Conservation (phyloP, 163 green algal species). For the Scenedesmus sp. region DNA sequence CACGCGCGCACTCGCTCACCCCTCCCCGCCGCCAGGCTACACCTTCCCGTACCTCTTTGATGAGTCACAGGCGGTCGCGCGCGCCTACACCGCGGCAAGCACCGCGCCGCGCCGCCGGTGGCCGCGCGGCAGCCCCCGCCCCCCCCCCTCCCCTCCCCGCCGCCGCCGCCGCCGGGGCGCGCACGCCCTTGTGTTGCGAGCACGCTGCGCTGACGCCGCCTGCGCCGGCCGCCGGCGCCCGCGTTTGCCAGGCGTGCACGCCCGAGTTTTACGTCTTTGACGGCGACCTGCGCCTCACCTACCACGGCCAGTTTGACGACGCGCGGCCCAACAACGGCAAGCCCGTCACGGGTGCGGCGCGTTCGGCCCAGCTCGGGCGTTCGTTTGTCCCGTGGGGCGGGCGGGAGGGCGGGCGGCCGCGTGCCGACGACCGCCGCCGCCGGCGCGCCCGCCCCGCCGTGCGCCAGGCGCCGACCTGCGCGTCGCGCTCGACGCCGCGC, state of each 20-base stretch:
- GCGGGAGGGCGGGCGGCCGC: too few relatives aligned
- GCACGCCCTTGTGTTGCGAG: too few relatives aligned
- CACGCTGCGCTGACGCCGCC: too few relatives aligned
- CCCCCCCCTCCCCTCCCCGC: too few relatives aligned
- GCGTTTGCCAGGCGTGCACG: too few relatives aligned
- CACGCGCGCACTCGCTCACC: too few relatives aligned
- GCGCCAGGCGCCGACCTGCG: slow-evolving; percentile 68
- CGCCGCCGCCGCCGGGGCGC: too few relatives aligned
- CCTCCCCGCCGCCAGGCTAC: slow-evolving; percentile 23
- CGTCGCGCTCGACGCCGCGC: slow-evolving; percentile 67
- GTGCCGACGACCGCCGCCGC: background rate
- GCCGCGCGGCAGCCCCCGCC: too few relatives aligned
- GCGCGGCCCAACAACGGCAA: slow-evolving; percentile 27
- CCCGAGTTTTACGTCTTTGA: slow-evolving; percentile 64
- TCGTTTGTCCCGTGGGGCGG: background rate
- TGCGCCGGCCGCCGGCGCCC: too few relatives aligned
- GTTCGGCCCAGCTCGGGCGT: background rate
- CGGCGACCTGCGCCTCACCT: slow-evolving; percentile 66
- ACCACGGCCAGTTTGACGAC: slow-evolving; percentile 78
- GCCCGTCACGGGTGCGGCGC: slow-evolving; percentile 19
- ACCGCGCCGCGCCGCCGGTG: slow-evolving; percentile 90
- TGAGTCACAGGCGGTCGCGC: slow-evolving; percentile 23
- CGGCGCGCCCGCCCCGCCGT: background rate
- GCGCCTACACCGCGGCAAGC: slow-evolving; percentile 76
- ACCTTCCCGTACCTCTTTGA: slow-evolving; percentile 44